These are phyloP conservation scores for Kwoniella pini DNA, from an alignment of 768 basidiomycete genomes.

Conservation along the genomic window DNA sequence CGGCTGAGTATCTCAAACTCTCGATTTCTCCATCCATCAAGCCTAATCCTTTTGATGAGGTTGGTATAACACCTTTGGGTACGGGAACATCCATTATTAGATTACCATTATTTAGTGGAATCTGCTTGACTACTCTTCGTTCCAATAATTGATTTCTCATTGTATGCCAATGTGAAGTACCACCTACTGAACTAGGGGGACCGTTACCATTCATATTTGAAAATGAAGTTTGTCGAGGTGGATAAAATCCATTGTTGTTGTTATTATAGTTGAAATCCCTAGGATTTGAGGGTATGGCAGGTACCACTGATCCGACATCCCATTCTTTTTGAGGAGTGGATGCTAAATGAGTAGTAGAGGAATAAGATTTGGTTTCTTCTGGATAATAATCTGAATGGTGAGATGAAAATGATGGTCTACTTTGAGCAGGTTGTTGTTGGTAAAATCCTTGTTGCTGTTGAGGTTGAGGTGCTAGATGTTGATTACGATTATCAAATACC, in stretches of 20 bases:
- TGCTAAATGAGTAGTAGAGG: conserved; percentile 42
- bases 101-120: conserved; percentile 78
- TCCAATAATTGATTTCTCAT: conserved; percentile 45
- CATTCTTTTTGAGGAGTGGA: conserved; percentile 37
- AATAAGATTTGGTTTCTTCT: conserved; percentile 40
- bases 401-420: conserved; percentile 31
- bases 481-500: not conserved
- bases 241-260: conserved; percentile 12
- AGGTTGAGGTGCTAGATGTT: conserved; percentile 9
- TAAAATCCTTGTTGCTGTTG: conserved; percentile 8
- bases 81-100: conserved; percentile 80
- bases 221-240: conserved; percentile 23
- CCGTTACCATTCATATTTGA: conserved; percentile 4
- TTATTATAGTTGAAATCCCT: not conserved
- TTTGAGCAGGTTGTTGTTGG: conserved; percentile 1
- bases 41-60: conserved; percentile 29
- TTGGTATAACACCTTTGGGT: conserved; percentile 72
- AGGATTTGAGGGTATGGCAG: conserved; percentile 8
- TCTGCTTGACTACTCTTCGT: conserved; percentile 58
- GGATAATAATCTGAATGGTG: conserved; percentile 32
- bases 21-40: conserved; percentile 50
- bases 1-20: conserved; percentile 43
- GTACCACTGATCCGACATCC: conserved; percentile 35
- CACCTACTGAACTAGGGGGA: conserved; percentile 18
- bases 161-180: conserved; percentile 43